These are phyloP conservation scores for Mallotus nudiflorus DNA, from an alignment of 345 rosid species.

Conservation along the genomic window DNA sequence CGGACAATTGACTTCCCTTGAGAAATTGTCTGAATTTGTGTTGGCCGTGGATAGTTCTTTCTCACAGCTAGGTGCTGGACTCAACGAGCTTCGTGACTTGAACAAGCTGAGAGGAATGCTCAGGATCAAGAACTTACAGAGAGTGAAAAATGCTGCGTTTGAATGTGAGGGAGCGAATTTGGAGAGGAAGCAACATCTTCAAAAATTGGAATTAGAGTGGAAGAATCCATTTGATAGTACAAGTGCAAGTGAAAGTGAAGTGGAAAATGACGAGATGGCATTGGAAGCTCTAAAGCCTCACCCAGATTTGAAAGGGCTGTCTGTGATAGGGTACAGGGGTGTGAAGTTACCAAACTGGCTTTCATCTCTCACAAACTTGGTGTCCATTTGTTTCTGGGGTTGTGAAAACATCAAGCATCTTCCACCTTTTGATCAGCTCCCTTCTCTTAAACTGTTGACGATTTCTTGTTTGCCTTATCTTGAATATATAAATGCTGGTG, in stretches of 20 bases:
- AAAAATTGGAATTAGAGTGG: neutral
- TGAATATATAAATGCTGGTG: neutral
- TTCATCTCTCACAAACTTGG: too few relatives aligned
- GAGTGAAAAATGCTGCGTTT: too few relatives aligned
- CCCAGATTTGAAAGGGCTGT: neutral
- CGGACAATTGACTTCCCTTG: slow-evolving; percentile 3
- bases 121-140: neutral
- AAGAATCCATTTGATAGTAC: neutral
- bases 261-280: neutral
- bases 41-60: neutral
- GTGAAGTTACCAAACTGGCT: too few relatives aligned
- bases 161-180: too few relatives aligned
- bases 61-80: neutral
- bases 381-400: neutral
- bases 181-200: neutral
- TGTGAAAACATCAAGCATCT: neutral
- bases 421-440: slow-evolving; percentile 4
- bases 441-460: neutral
- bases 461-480: neutral
- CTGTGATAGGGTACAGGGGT: neutral
- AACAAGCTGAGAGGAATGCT: slow-evolving; percentile 5
- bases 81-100: neutral
- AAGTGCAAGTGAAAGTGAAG: neutral
- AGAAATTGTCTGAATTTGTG: too few relatives aligned
- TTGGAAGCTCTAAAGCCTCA: neutral